Percentiles rank a stretch among this genome's conserved stretches.
Conservation (phyloP, 257 asterid genomes). For the Salvia miltiorrhiza region DNA sequence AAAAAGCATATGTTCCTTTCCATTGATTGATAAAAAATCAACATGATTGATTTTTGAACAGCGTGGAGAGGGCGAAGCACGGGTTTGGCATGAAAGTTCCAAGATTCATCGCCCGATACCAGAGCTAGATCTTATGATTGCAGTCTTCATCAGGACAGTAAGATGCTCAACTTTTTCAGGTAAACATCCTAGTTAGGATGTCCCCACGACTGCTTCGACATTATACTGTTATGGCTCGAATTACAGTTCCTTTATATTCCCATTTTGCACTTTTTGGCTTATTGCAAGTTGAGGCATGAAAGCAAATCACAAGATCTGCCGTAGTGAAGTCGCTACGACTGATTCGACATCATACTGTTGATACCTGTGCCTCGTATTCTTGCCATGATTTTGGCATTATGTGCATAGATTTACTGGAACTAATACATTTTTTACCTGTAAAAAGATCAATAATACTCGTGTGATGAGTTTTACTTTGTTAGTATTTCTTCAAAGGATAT, state of each 20-base stretch:
- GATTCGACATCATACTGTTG: too few relatives aligned
- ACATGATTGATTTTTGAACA: conserved; percentile 40
- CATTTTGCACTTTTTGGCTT: too few relatives aligned
- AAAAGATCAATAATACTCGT: neutral
- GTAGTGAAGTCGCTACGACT: too few relatives aligned
- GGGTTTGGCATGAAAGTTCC: conserved; percentile 97
- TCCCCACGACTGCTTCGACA: neutral
- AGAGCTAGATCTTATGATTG: conserved; percentile 27
- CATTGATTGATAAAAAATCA: neutral
- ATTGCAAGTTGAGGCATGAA: too few relatives aligned
- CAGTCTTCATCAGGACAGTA: neutral
- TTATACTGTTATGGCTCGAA: neutral
- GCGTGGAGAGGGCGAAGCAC: conserved; percentile 71
- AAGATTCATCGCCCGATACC: conserved; percentile 36
- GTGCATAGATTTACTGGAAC: neutral
- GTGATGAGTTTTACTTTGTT: neutral
- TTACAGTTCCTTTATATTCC: too few relatives aligned
- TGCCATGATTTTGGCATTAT: neutral
- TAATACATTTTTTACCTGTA: neutral
- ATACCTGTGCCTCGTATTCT: neutral
- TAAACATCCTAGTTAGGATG: neutral
- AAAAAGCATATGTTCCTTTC: neutral
- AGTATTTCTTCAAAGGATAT: neutral
- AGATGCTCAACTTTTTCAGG: neutral
- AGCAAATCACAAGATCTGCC: too few relatives aligned